A percentile compares a stretch with the other conserved stretches of the same genome.
These are phyloP conservation scores for Artomyces pyxidatus DNA, from an alignment of 768 basidiomycete genomes.

Conservation along the genomic window DNA sequence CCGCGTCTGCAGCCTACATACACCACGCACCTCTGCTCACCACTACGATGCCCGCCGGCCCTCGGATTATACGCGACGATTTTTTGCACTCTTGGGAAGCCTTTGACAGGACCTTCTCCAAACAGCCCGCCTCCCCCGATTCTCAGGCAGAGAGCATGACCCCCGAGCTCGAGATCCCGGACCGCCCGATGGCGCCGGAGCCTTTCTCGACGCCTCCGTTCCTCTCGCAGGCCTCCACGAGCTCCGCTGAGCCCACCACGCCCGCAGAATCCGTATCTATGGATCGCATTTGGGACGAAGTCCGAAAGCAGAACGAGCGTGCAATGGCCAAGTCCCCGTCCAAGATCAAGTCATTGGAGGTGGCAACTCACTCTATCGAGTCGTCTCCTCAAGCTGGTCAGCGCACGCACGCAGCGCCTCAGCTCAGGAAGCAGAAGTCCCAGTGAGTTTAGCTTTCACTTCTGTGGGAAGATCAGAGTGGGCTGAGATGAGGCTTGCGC, in stretches of 20 bases:
- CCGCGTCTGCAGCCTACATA: too few relatives aligned
- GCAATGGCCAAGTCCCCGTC: slow-evolving; percentile 60
- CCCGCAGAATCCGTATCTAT: slow-evolving; percentile 28
- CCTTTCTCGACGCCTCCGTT: slow-evolving; percentile 14
- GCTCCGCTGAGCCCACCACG: slow-evolving; percentile 14
- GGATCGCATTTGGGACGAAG: slow-evolving; percentile 57
- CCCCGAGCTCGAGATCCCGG: slow-evolving; percentile 4
- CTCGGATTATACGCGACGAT: slow-evolving; percentile 10
- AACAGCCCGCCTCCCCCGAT: slow-evolving; percentile 11
- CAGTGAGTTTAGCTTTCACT: slow-evolving; percentile 35
- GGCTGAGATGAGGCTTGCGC: slow-evolving; percentile 5
- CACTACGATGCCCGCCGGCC: too few relatives aligned
- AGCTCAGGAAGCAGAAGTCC: slow-evolving; percentile 52
- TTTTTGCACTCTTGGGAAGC: slow-evolving; percentile 17
- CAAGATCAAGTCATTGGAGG: slow-evolving; percentile 63
- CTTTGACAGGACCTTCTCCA: slow-evolving; percentile 16
- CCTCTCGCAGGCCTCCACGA: slow-evolving; percentile 12
- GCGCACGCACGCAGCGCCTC: slow-evolving; percentile 21
- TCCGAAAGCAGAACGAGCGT: slow-evolving; percentile 56
- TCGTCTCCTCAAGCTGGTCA: slow-evolving; percentile 9
- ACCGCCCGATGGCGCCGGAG: slow-evolving; percentile 18
- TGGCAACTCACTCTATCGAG: slow-evolving; percentile 5
- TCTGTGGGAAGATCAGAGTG: neutral
- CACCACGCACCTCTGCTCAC: too few relatives aligned
- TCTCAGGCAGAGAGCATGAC: slow-evolving; percentile 7